These are phyloP conservation scores for Saccharomycopsis sp. DNA, from an alignment of 805 yeast genomes.

Conservation along the genomic window DNA sequence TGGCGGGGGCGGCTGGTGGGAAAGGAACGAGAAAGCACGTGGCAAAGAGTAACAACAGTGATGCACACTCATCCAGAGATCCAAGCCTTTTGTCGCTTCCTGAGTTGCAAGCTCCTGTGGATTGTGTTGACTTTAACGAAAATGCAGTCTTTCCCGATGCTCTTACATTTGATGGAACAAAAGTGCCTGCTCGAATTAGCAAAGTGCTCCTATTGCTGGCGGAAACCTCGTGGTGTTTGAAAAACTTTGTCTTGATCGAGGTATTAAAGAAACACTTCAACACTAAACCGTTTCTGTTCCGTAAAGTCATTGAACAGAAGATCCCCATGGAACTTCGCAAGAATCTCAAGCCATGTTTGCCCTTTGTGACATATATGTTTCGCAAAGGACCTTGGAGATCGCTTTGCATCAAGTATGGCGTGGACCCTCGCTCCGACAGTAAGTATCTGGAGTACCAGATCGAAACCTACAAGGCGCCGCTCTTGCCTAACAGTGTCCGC, in stretches of 20 bases:
- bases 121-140: too few relatives aligned
- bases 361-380: slow-evolving; percentile 73
- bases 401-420: slow-evolving; percentile 68
- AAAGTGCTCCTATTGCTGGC: background rate
- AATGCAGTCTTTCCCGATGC: background rate
- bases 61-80: too few relatives aligned
- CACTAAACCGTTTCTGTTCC: slow-evolving; percentile 75
- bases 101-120: too few relatives aligned
- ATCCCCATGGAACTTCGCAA: slow-evolving; percentile 36
- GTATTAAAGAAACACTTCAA: slow-evolving; percentile 42
- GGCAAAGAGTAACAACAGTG: too few relatives aligned
- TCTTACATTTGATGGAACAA: background rate
- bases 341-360: slow-evolving; percentile 64
- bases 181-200: background rate
- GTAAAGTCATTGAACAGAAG: slow-evolving; percentile 56
- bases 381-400: slow-evolving; percentile 95
- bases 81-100: too few relatives aligned
- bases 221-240: too few relatives aligned
- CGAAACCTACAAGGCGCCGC: slow-evolving; percentile 61
- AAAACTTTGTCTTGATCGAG: too few relatives aligned
- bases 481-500: slow-evolving; percentile 23
- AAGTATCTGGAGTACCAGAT: slow-evolving; percentile 64
- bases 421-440: slow-evolving; percentile 57
- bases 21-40: too few relatives aligned
- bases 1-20: too few relatives aligned